Base-by-base conservation (phyloP, 2,329 filamentous ascomycete species). In the Fonsecaea erecta region DNA sequence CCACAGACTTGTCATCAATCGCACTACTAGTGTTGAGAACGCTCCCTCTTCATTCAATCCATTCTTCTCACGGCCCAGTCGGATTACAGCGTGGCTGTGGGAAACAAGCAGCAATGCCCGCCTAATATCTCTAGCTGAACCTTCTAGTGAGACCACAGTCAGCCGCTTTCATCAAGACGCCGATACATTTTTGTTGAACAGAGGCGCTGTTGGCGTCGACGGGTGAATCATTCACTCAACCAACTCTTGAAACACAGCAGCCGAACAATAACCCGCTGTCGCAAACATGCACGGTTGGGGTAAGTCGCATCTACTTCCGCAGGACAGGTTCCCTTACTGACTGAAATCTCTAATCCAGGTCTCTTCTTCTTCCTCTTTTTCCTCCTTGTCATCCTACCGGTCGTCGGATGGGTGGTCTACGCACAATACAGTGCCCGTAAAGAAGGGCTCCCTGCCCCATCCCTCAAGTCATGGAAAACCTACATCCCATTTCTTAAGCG, bases 331-430 rank as follows among this genome's bases (percentile, higher is more conserved):
- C 35, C 12, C 57, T 52, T 16, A 11, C 43, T 48, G 24, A 48
- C 21, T 6, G 43, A 54, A 61, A 48, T 52, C 43, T 51, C 34
- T 52, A 4, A 14, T 48, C 3, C 53, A 70, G 88, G 88, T 74
- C 85, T 89, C 68, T 87, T 93, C 79, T 84, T 93, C 76, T 87
- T 96, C 75, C 84, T 92, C 74, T 77, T 94, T 74, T 72, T 92
- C 71, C 79, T 92, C 71, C 75, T 91, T 73, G 74, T 86, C 60
- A 66, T 89, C 62, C 77, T 81, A 62, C 85, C 78, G 28, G 87
- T 80, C 63, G 77, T 84, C 62, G 88, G 84, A 73, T 94, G 89
- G 88, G 80, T 92, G 66, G 77, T 87, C 73, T 93, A 88, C 74
- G 87, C 88, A 32, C 89, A 91, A 74, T 82, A 89, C 72, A 89